Base-by-base conservation (phyloP, 441 rosid species). In the Codiaeum variegatum region DNA sequence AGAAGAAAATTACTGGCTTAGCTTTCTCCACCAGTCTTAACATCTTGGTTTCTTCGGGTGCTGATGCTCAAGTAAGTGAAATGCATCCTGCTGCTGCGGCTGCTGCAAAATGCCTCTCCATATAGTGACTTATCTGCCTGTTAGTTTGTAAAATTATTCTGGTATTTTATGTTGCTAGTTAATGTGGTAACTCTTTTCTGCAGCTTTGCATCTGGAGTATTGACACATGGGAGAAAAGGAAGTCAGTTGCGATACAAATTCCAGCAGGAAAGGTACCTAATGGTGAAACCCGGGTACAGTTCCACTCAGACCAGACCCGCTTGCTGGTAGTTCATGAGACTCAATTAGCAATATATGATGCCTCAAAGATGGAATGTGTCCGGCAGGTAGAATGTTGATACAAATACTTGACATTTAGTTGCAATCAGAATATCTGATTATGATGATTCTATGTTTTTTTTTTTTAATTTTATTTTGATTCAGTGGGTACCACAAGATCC, bases 211-310 rank as follows among this genome's bases (percentile, higher is more conserved):
- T 89, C 32, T 92, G 98, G 98, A 90, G 91, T 84, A 86, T 91
- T 76, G 98, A 95, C 75, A 78, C 96, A 24, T 95, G 99, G 99
- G 99, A 95, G 85, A 92, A 88, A 83, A 88, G 87, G 83, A 92
- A 88, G 82, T 84, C 91, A 7, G 77, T 88, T 38, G 13, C 84
- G 19, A 83, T 95, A 42, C 96, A 88, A 76, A 78, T 85, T 72
- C 94, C 97, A 63, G 74, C 86, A 59, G 98, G 97, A 73, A 90
- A 89, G 85, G 77, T 85, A 21, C 85, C 88, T 70, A 77, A 28
- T 31, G 95, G 98, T 38, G 96, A 92, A 42, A 91, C 96, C 0
- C 82, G 88, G 72, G 95, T 91, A 23, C 97, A 90, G 71, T 95
- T 95, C 79, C 98, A 95, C 56, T 75, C 88, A 0, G 97, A 93